Conservation (phyloP, 1,284 basidiomycete species). For the Marasmius fiardii region DNA sequence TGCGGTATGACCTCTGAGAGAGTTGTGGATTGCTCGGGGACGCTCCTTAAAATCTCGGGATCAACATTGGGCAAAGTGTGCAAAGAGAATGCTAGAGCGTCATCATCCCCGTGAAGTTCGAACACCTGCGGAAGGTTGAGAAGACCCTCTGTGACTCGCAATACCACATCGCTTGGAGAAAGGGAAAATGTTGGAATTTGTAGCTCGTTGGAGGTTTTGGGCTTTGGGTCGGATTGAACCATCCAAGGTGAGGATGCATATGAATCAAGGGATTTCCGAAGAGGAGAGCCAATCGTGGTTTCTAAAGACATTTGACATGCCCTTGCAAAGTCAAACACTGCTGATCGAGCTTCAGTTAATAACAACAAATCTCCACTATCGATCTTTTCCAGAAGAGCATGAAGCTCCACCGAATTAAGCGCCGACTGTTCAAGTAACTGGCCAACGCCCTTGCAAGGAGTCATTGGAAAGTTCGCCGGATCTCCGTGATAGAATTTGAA, state of each 20-base stretch:
- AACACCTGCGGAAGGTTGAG: constrained; percentile 92
- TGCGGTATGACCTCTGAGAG: constrained; percentile 23
- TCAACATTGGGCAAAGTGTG: constrained; percentile 74
- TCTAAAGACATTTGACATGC: constrained; percentile 79
- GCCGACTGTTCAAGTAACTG: constrained; percentile 76
- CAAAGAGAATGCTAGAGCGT: constrained; percentile 86
- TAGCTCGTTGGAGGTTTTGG: constrained; percentile 54
- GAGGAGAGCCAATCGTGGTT: constrained; percentile 79
- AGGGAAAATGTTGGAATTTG: constrained; percentile 92
- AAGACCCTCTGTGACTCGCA: constrained; percentile 88
- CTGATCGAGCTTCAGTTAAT: constrained; percentile 53
- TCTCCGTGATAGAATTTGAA: constrained; percentile 56
- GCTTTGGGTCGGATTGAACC: constrained; percentile 50
- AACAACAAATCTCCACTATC: constrained; percentile 41
- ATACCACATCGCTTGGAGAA: constrained; percentile 85
- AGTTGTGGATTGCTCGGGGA: constrained; percentile 34
- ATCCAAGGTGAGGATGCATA: constrained; percentile 76
- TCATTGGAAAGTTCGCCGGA: constrained; percentile 50
- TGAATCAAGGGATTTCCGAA: constrained; percentile 69
- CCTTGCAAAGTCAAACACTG: constrained; percentile 67
- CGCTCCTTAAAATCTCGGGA: constrained; percentile 47
- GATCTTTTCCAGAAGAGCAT: constrained; percentile 55
- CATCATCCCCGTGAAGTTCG: constrained; percentile 91
- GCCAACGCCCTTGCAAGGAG: constrained; percentile 67
- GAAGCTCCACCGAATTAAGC: constrained; percentile 78